Conservation (phyloP, 2,329 filamentous ascomycete genomes). For the Cordyceps cateniannulata region DNA sequence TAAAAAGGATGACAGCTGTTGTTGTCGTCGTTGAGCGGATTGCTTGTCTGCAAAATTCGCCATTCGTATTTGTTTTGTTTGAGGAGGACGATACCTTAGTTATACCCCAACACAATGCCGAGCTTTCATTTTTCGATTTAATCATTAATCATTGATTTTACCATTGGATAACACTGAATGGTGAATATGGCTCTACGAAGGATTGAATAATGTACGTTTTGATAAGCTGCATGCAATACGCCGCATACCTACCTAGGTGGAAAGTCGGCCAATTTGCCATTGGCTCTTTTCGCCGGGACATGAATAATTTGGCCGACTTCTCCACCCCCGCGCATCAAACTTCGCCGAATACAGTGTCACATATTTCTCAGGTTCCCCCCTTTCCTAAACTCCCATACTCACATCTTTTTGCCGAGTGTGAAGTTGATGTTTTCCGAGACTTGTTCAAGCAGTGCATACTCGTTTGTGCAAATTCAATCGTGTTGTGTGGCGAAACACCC, state of each 20-base stretch:
- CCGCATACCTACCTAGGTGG: too few species aligned
- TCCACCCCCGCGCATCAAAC: not conserved
- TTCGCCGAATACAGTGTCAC: slow-evolving; percentile 1
- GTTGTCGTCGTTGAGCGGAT: not conserved
- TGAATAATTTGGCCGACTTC: not conserved
- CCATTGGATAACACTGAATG: too few species aligned
- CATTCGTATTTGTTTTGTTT: not conserved
- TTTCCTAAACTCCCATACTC: not conserved
- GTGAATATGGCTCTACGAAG: too few species aligned
- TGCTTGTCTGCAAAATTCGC: not conserved
- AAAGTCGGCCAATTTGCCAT: not conserved
- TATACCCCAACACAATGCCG: slow-evolving; percentile 16
- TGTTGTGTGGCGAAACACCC: not conserved
- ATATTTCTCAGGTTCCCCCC: not conserved
- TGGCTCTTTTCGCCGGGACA: not conserved
- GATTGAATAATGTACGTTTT: too few species aligned
- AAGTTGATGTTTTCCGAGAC: not conserved
- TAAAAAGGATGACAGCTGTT: not conserved
- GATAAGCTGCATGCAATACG: too few species aligned
- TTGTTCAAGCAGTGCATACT: not conserved
- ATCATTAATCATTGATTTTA: too few species aligned
- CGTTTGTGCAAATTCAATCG: not conserved
- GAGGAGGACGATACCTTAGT: slow-evolving; percentile 16
- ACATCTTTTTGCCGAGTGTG: not conserved
- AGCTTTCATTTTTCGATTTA: not conserved